Evolutionary conservation across 2,329 filamentous ascomycete species (phyloP).

Genomic region (Rosellinia necatrix): DNA sequence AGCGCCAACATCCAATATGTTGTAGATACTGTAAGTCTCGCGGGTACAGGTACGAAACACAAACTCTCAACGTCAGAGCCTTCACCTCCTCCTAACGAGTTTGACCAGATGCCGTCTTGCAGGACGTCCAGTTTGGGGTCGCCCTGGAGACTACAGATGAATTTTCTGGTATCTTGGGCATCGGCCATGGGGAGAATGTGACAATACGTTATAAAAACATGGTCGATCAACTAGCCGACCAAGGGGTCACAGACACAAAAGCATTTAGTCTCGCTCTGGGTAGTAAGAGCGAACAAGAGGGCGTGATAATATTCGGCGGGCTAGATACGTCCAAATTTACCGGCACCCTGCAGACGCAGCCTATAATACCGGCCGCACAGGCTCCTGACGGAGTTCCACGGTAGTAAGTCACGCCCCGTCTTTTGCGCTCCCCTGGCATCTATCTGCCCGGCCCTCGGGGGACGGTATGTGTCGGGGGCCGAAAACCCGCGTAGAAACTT

Average conservation of each 20-base stretch:
- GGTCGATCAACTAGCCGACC: slow-evolving; percentile 53
- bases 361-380: slow-evolving; percentile 59
- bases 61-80: background rate
- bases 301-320: slow-evolving; percentile 71
- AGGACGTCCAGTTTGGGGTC: slow-evolving; percentile 67
- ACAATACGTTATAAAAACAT: slow-evolving; percentile 56
- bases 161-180: slow-evolving; percentile 69
- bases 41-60: slow-evolving; percentile 43
- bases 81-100: slow-evolving; percentile 8
- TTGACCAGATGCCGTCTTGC: slow-evolving; percentile 45
- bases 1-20: slow-evolving; percentile 56
- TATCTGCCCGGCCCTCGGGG: background rate
- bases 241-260: slow-evolving; percentile 61
- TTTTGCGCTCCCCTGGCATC: background rate
- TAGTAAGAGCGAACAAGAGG: slow-evolving; percentile 61
- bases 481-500: background rate
- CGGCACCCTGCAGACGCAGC: slow-evolving; percentile 62
- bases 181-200: slow-evolving; percentile 65
- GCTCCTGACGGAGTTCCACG: slow-evolving; percentile 60
- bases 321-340: slow-evolving; percentile 68
- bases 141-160: slow-evolving; percentile 56
- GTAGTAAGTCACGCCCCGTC: slow-evolving; percentile 39
- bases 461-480: background rate
- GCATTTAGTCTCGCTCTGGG: slow-evolving; percentile 71
- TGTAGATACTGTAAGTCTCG: slow-evolving; percentile 50